Base-by-base conservation (phyloP, 495 filamentous ascomycete species). In the Barbatosphaeria neglecta region DNA sequence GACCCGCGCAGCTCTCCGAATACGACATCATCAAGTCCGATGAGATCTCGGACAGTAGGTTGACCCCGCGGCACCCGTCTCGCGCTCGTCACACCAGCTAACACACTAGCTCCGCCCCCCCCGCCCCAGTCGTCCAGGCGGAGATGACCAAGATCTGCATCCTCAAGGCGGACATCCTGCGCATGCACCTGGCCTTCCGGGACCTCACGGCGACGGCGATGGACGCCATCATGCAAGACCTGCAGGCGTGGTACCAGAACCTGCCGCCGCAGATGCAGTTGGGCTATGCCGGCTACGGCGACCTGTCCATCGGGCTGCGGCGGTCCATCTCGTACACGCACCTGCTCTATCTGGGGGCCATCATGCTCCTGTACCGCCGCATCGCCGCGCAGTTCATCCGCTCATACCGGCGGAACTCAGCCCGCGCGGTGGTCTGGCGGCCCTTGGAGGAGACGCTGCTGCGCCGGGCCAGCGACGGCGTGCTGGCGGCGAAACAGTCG, bases 281-380 rank as follows among this genome's bases (percentile, higher is more conserved):
- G 5, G 22, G 24, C 7, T 53, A 39, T 23, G 22, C 50, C 7
- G 51, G 22, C 17, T 24, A 49, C 4, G 35, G 49, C 9, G 44
- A 50, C 42, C 15, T 56, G 7, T 23, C 48, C 1, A 17, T 33
- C 6, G 31, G 44, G 17, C 51, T 54, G 1, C 51, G 52, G 3
- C 51, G 60, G 22, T 62, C 62, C 1, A 52, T 63, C 9, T 63
- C 46, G 23, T 54, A 63, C 28, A 50, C 60, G 2, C 60, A 65
- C 28, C 45, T 63, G 7, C 52, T 63, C 10, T 60, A 63, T 35
- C 53, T 60, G 13, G 62, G 62, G 5, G 56, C 62, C 4, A 50
- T 56, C 25, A 60, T 63, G 46, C 54, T 65, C 6, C 47, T 65
- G 0, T 63, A 63, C 28, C 56, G 62, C 3, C 52, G 60, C 9